Conservation (phyloP, 768 basidiomycete species). For the Lactarius hatsudake region DNA sequence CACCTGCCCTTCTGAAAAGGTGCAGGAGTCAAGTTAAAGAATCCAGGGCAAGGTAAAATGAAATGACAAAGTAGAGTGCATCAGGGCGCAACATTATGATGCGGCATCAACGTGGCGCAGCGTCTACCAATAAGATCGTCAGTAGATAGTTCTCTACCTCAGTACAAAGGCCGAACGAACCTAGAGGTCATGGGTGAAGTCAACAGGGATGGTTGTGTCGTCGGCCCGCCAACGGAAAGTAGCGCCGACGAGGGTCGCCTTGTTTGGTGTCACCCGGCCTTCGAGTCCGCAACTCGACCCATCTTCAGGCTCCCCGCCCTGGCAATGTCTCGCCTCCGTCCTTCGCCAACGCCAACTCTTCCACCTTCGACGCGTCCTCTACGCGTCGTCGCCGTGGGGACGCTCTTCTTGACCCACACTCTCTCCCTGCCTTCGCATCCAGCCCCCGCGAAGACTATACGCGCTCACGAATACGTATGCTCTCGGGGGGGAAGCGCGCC, state of each 20-base stretch:
- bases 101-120: neutral
- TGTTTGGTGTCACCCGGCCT: neutral
- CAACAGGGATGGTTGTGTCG: neutral
- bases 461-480: conserved; percentile 69
- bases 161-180: neutral
- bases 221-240: neutral
- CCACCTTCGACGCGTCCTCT: conserved; percentile 39
- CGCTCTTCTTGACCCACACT: conserved; percentile 75
- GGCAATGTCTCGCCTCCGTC: conserved; percentile 33
- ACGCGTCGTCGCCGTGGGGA: conserved; percentile 75
- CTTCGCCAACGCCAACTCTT: conserved; percentile 19
- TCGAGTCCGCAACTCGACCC: neutral
- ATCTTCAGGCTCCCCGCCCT: neutral
- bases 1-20: neutral
- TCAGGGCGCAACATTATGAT: neutral
- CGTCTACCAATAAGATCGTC: neutral
- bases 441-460: conserved; percentile 51
- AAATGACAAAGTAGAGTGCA: too few species aligned
- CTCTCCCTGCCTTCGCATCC: conserved; percentile 63
- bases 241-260: neutral
- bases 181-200: neutral
- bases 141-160: neutral
- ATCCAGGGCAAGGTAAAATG: neutral
- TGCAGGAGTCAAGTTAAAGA: neutral
- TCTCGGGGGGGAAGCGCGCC: conserved; percentile 71